phyloP scores from a whole-genome alignment of 257 asterid genomes.

The Nicotiana noctiflora region DNA sequence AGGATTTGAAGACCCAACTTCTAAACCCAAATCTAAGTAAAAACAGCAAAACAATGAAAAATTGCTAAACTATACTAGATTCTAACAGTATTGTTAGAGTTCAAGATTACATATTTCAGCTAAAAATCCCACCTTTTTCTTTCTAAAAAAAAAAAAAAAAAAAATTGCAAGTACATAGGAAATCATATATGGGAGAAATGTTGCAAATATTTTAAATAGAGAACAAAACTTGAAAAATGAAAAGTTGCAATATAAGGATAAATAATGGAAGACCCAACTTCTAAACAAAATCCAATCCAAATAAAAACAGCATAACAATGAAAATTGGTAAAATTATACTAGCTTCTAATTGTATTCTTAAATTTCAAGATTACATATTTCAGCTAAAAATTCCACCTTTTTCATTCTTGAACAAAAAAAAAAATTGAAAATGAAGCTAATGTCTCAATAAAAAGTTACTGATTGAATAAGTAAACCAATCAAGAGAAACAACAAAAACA shows the following conservation, averaged over 20 bases:
- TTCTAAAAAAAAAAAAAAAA: neutral
- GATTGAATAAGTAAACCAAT: neutral
- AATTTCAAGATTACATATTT: neutral
- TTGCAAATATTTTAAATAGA: neutral
- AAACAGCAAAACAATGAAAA: too few relatives aligned
- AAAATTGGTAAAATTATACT: too few relatives aligned
- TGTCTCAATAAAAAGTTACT: neutral
- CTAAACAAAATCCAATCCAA: neutral
- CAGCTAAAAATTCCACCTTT: neutral
- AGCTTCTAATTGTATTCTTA: too few relatives aligned
- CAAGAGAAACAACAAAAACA: neutral
- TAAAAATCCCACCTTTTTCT: neutral
- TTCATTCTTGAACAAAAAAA: neutral
- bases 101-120: neutral
- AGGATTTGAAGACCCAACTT: too few relatives aligned
- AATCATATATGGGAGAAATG: too few relatives aligned
- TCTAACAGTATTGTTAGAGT: neutral
- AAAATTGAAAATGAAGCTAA: neutral
- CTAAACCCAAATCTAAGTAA: too few relatives aligned
- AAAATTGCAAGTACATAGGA: too few relatives aligned
- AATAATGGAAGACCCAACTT: too few relatives aligned
- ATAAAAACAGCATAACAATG: too few relatives aligned
- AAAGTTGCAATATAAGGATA: too few relatives aligned
- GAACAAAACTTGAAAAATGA: too few relatives aligned
- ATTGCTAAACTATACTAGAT: too few relatives aligned